phyloP scores from a whole-genome alignment of 306 rosid genomes.

The Senna siamea region DNA sequence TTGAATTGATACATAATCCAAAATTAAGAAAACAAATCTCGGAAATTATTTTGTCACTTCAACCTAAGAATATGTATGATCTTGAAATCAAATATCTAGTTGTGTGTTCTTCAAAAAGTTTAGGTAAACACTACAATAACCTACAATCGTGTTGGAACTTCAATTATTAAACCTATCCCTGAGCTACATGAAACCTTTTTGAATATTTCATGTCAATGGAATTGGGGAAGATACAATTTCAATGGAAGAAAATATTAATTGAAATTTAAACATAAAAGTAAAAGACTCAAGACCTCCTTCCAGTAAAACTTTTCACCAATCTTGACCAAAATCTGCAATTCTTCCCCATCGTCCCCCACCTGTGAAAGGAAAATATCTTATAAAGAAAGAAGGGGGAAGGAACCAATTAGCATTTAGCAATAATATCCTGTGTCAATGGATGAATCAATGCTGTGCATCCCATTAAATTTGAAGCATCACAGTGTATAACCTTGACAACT shows the following conservation, averaged over 20 bases:
- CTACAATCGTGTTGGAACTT: conserved; percentile 62
- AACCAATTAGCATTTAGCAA: conserved; percentile 68
- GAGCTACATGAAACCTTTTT: conserved; percentile 62
- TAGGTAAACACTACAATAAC: conserved; percentile 47
- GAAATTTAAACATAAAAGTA: conserved; percentile 40
- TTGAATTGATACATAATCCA: conserved; percentile 40
- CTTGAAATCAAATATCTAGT: conserved; percentile 50
- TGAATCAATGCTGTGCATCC: conserved; percentile 53
- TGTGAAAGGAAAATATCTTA: conserved; percentile 40
- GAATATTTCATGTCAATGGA: conserved; percentile 58
- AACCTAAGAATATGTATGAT: conserved; percentile 45
- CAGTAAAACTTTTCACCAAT: conserved; percentile 54
- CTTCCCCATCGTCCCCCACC: conserved; percentile 55
- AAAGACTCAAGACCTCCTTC: conserved; percentile 52
- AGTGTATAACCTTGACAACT: conserved; percentile 33
- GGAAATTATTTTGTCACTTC: conserved; percentile 50
- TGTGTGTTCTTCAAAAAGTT: conserved; percentile 53
- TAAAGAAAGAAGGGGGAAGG: conserved; percentile 41
- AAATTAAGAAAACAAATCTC: conserved; percentile 40
- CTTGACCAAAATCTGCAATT: conserved; percentile 54
- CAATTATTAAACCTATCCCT: conserved; percentile 72
- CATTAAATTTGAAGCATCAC: conserved; percentile 43
- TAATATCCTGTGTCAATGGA: conserved; percentile 51
- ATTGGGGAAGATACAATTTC: conserved; percentile 57
- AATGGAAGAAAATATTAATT: conserved; percentile 51